A percentile compares a stretch with the other conserved stretches of the same genome.
These are phyloP conservation scores for Volvox reticuliferus DNA, from an alignment of 139 green algal species.

Conservation along the genomic window DNA sequence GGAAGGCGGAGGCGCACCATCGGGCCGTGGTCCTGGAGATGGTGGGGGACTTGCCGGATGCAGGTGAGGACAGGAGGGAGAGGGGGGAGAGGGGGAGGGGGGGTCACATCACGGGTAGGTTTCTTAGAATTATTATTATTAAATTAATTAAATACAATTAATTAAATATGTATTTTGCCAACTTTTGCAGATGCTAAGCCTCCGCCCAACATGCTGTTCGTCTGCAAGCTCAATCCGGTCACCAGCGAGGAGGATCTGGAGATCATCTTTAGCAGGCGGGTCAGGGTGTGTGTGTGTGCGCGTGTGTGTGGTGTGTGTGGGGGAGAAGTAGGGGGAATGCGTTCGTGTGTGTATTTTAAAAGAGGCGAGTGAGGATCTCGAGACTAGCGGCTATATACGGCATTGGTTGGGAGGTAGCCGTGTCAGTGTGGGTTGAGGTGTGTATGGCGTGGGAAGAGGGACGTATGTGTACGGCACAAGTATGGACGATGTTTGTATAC, in stretches of 20 bases:
- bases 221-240: conserved; percentile 98
- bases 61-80: conserved; percentile 14
- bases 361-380: too few relatives aligned
- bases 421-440: too few relatives aligned
- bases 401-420: too few relatives aligned
- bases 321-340: not conserved
- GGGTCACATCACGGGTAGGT: not conserved
- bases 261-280: conserved; percentile 92
- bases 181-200: conserved; percentile 91
- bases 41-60: conserved; percentile 85
- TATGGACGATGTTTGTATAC: too few relatives aligned
- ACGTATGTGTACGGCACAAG: too few relatives aligned
- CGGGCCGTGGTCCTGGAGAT: conserved; percentile 97
- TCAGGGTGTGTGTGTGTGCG: not conserved
- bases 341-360: too few relatives aligned
- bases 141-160: too few relatives aligned
- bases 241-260: conserved; percentile 96
- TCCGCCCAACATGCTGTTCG: conserved; percentile 95
- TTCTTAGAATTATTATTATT: not conserved
- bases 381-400: too few relatives aligned
- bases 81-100: not conserved
- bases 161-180: too few relatives aligned
- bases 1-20: conserved; percentile 87
- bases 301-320: not conserved
- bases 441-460: too few relatives aligned